phyloP scores from a whole-genome alignment of 2,329 filamentous ascomycete genomes.

The Chaetomium globosum region DNA sequence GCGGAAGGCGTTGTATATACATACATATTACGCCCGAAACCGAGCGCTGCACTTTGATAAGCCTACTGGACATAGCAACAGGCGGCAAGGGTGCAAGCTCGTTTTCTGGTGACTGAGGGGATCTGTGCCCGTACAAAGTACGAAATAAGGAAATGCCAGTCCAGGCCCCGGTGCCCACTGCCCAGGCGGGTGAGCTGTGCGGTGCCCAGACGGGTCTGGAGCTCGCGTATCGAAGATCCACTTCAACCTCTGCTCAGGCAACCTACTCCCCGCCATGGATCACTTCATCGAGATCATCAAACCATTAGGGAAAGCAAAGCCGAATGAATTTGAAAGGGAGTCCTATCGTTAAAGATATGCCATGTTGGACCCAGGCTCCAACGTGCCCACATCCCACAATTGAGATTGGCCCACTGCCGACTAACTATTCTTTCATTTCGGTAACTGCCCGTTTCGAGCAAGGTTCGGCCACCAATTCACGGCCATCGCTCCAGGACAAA shows the following conservation, averaged over 20 bases:
- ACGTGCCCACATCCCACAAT: neutral
- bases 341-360: neutral
- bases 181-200: slow-evolving; percentile 11
- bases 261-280: neutral
- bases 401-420: no score
- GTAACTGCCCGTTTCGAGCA: neutral
- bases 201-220: slow-evolving; percentile 20
- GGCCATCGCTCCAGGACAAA: neutral
- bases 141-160: neutral
- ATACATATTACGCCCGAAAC: neutral
- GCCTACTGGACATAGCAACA: no score
- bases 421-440: neutral
- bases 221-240: slow-evolving; percentile 12
- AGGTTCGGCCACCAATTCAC: neutral
- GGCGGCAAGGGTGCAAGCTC: neutral
- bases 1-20: neutral
- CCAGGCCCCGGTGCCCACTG: neutral
- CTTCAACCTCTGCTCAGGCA: neutral
- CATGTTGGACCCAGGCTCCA: neutral
- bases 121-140: no score
- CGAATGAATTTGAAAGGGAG: neutral
- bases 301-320: neutral
- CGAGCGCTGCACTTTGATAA: no score
- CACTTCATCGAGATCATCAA: neutral
- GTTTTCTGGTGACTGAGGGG: no score